Conservation (phyloP, 768 basidiomycete species). For the Glaciozyma antarctica region DNA sequence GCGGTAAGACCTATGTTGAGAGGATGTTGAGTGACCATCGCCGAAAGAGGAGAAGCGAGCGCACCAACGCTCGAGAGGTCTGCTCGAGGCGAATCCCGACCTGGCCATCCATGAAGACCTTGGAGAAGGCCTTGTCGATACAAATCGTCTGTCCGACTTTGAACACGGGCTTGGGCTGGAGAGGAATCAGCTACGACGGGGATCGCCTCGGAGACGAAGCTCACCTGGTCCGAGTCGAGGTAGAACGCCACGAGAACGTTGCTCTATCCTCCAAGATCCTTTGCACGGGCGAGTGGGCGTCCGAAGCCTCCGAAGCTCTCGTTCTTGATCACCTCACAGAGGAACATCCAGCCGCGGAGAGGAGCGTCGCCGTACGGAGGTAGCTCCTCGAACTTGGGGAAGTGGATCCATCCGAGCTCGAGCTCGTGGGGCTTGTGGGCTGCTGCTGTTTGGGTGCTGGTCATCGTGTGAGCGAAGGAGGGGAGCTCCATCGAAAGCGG, state of each 20-base stretch:
- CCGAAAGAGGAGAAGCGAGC: not conserved
- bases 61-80: not conserved
- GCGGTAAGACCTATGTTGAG: not conserved
- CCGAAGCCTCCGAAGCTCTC: not conserved
- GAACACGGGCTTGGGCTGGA: not conserved
- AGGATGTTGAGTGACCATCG: not conserved
- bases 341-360: not conserved
- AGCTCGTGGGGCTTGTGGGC: not conserved
- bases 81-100: not conserved
- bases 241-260: not conserved
- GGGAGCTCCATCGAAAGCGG: too few species aligned
- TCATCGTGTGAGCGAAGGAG: too few species aligned
- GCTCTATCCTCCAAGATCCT: not conserved
- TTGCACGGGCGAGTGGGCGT: not conserved
- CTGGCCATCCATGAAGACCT: not conserved
- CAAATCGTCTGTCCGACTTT: not conserved
- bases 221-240: not conserved
- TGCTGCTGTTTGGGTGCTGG: too few species aligned
- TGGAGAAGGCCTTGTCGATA: not conserved
- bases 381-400: not conserved
- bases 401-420: not conserved
- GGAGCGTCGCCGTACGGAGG: not conserved
- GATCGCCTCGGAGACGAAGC: not conserved
- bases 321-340: not conserved
- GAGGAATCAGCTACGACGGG: not conserved